These are phyloP conservation scores for Podospora comata DNA, from an alignment of 495 filamentous ascomycete species.

Conservation along the genomic window DNA sequence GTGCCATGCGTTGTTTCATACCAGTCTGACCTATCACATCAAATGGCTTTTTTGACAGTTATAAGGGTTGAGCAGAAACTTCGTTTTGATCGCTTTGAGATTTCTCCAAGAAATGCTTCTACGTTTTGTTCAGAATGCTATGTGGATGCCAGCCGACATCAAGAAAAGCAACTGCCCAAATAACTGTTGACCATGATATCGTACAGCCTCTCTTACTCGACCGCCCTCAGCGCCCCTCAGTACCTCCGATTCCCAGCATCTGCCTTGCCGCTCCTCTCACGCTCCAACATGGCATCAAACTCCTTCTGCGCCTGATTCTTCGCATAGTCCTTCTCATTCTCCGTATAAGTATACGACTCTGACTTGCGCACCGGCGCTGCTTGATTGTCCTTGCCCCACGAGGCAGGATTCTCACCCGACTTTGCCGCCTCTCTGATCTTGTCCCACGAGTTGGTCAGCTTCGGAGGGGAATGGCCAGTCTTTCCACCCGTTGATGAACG, in stretches of 20 bases:
- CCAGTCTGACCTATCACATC: no score
- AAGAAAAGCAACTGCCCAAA: no score
- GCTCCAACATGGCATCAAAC: conserved; percentile 44
- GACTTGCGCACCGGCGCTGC: conserved; percentile 16
- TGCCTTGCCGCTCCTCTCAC: conserved; percentile 36
- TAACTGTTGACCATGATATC: not conserved
- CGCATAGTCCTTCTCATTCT: conserved; percentile 34
- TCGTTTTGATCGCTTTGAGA: no score
- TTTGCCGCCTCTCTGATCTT: conserved; percentile 32
- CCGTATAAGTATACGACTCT: conserved; percentile 36
- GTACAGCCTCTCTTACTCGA: not conserved
- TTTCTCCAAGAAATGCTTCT: no score
- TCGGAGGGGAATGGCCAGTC: not conserved
- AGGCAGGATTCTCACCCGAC: conserved; percentile 9
- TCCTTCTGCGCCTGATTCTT: conserved; percentile 46
- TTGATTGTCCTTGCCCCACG: conserved; percentile 9
- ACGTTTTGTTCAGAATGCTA: no score
- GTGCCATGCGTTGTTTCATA: no score
- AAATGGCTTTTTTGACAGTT: no score
- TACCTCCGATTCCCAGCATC: conserved; percentile 3
- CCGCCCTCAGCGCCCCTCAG: not conserved
- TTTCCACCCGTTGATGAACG: not conserved
- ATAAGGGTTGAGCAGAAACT: no score
- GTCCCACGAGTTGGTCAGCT: conserved; percentile 32
- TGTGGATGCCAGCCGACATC: no score